Evolutionary conservation across 257 asterid species (phyloP), one percentile per base, ranked within the genome.

Genomic region (Anisodus acutangulus): DNA sequence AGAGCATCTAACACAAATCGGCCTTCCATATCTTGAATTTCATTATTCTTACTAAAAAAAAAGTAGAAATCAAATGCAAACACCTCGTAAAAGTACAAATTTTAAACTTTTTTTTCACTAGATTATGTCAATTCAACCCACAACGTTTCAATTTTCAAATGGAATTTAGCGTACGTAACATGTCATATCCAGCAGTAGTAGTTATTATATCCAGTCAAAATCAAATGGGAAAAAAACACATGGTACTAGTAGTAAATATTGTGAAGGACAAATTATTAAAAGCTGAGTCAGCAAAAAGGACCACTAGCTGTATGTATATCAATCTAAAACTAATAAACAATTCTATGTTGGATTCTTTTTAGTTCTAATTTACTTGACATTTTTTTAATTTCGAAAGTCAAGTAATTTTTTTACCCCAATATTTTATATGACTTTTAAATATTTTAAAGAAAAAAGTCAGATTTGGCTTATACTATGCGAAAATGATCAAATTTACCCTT

Each of bases 311-410:
- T 43, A 1, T n/a, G 37, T 45, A 35, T 2, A 67, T 37, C 26
- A 22, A 31, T 1, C 35, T 31, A 31, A 31, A 31, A 31, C 35
- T 31, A 31, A 31, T 83, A 57, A 57, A 83, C 51, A 83, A 55
- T 58, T 83, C 82, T 90, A 82, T 84, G 85, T 89, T 91, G 86
- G 86, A 88, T 69, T 45, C 11, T 54, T 31, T 31, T 31, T 31
- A 31, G 35, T 31, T 31, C 35, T 31, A 31, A 31, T 31, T 31
- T 31, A 31, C 1, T 1, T 31, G 35, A 31, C 35, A 31, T 31
- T 31, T 31, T 31, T 31, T 31, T 31, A 31, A 31, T 31, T 31
- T 31, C 31, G 35, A 31, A 31, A 31, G 35, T 31, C 35, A 31
- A 31, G 35, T 31, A 31, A 31, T 31, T 31, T 0, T 31, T 31